Base-by-base conservation (phyloP, 176 grass and related monocot species). In the Oryza longistaminata region DNA sequence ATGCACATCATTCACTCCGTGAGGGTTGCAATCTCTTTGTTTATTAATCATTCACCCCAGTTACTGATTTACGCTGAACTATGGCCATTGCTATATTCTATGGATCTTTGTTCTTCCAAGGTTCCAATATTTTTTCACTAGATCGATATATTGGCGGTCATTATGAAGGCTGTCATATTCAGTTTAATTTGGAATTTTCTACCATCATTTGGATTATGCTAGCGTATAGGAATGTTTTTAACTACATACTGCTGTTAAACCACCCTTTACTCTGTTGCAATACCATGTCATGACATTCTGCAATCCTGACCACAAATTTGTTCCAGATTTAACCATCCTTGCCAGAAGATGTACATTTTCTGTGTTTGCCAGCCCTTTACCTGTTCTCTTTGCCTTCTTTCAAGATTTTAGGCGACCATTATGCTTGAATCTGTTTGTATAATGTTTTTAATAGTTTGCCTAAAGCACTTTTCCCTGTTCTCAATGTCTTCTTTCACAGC, bases 1-100 rank as follows among this genome's bases (percentile, higher is more conserved):
- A 34, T 71, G 0, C 48, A 26, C 31, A 25, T 78, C 62, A 81
- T n/a, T 37, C 25, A 33, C 73, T 85, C 46, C 66, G 7, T 83
- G 48, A 78, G 43, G 49, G 21, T 24, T 11, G 1, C 11, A 21
- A 76, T 52, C 50, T 21, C 82, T 70, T 26, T 79, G 27, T 26
- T 86, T n/a, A 21, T 70, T 81, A 73, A 62, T 72, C 52, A 62
- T 60, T 61, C 48, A 89, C 7, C 31, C 85, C 9, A 12, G 6
- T 64, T 40, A 76, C 25, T 21, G 67, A 29, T 34, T 8, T 64
- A 64, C 70, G 50, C n/a, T 49, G 29, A 69, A 44, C 25, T 65
- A 58, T 85, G 71, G 45, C 10, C 40, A 75, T 45, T 31, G 11
- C 52, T 88, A 42, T 65, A 71, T 49, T 24, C 48, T 71, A 44